Evolutionary conservation across 805 yeast species (phyloP), one percentile per base, ranked within the genome.

Genomic region (Candida suzukii): DNA sequence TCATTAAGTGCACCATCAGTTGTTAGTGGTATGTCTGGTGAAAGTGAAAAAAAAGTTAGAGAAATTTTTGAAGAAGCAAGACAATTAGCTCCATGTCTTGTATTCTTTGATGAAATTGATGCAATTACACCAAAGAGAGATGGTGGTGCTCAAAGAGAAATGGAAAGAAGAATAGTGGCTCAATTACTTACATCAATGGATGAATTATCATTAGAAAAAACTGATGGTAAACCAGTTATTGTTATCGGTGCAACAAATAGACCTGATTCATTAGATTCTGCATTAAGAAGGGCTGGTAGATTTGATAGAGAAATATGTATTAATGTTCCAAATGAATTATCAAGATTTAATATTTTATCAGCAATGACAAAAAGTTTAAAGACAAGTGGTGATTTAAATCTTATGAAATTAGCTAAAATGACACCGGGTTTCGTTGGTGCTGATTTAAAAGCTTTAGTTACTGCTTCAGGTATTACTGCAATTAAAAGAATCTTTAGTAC

Each of bases 21-120:
- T 9, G 98, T 93, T 0, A 86, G 96, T 46, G 99, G 99, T 5
- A 93, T 93, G 98, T 87, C 96, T n/a, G 99, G 99, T 34, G 99
- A 93, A 60, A 80, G 91, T 47, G 99, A 93, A 60, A 93, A 93
- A 68, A 90, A 91, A 56, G 70, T 93, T 19, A 72, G 99, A 46
- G 98, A 93, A 44, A 68, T 91, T 30, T 91, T 91, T 56, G 96
- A 88, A 30, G 98, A 93, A 57, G 99, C 99, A 3, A 83, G 81
- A 53, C 53, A 73, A 3, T 57, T 88, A 41, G 99, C 99, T 1
- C 99, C 99, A 9, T 90, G 97, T 61, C 65, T 93, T 24, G 74
- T 93, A 39, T 93, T 93, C 55, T 81, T 93, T 55, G 99, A 93
- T 65, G 99, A 93, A 61, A 93, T 93, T 51, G 99, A 93, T 63